phyloP scores from a whole-genome alignment of 768 basidiomycete species.

The Leucogyrophana mollusca region DNA sequence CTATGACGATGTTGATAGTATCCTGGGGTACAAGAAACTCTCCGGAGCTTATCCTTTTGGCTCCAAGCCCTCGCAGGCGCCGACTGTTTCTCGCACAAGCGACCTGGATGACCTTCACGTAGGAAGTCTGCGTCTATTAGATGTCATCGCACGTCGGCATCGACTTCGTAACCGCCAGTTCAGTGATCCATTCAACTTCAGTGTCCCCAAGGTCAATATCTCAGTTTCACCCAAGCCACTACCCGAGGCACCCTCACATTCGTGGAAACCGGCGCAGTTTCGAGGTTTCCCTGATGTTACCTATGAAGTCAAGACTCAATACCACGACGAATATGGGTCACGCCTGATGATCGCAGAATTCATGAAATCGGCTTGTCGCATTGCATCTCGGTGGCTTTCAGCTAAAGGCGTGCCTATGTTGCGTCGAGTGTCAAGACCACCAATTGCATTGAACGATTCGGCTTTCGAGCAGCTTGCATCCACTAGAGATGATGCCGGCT shows the following conservation, averaged over 20 bases:
- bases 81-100: not conserved
- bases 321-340: slow-evolving; percentile 37
- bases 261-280: slow-evolving; percentile 28
- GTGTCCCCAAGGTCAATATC: slow-evolving; percentile 26
- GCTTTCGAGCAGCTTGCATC: slow-evolving; percentile 46
- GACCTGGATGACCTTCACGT: slow-evolving; percentile 17
- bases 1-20: slow-evolving; percentile 67
- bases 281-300: slow-evolving; percentile 50
- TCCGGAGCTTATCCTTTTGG: slow-evolving; percentile 23
- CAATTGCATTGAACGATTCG: slow-evolving; percentile 28
- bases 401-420: slow-evolving; percentile 62
- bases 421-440: slow-evolving; percentile 48
- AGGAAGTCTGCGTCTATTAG: slow-evolving; percentile 30
- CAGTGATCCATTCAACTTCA: slow-evolving; percentile 23
- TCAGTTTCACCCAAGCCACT: slow-evolving; percentile 25
- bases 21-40: slow-evolving; percentile 32
- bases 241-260: slow-evolving; percentile 27
- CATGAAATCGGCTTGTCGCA: slow-evolving; percentile 79
- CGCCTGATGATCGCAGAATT: slow-evolving; percentile 68
- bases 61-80: not conserved
- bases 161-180: slow-evolving; percentile 19
- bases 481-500: slow-evolving; percentile 44
- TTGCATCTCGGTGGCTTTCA: slow-evolving; percentile 68
- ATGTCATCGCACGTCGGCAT: slow-evolving; percentile 24
- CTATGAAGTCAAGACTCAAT: slow-evolving; percentile 40